These are phyloP conservation scores for Noccaea caerulescens DNA, from an alignment of 345 rosid genomes.

Conservation along the genomic window DNA sequence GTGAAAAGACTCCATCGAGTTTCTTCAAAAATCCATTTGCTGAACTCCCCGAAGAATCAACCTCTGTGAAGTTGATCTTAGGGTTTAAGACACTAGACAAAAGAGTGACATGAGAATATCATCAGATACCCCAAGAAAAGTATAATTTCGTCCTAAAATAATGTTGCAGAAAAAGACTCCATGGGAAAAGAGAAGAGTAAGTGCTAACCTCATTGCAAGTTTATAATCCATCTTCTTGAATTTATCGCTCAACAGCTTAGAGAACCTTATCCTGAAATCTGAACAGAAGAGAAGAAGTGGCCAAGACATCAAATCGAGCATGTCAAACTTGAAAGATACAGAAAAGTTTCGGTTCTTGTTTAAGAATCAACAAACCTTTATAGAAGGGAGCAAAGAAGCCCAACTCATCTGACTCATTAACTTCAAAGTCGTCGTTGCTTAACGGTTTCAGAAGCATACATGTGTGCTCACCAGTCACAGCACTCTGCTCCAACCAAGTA, in stretches of 20 bases:
- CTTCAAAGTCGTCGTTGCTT: constrained; percentile 67
- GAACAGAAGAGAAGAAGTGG: constrained; percentile 47
- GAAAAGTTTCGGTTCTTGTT: constrained; percentile 44
- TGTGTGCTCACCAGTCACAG: constrained; percentile 90
- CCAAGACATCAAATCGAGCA: constrained; percentile 31
- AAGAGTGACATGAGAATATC: constrained; percentile 20
- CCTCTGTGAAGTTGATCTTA: constrained; percentile 64
- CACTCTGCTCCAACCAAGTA: constrained; percentile 61
- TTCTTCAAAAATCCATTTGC: constrained; percentile 64
- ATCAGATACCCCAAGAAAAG: constrained; percentile 16
- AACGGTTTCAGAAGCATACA: constrained; percentile 90
- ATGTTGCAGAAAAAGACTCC: neutral
- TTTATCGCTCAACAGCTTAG: constrained; percentile 58
- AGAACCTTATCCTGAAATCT: constrained; percentile 82
- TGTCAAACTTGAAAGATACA: neutral
- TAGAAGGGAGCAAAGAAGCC: constrained; percentile 93
- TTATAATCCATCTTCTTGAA: constrained; percentile 81
- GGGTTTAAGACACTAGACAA: constrained; percentile 80
- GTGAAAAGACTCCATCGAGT: constrained; percentile 54
- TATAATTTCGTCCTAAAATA: neutral
- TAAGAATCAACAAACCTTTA: constrained; percentile 61
- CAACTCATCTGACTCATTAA: constrained; percentile 67
- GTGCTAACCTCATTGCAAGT: constrained; percentile 88
- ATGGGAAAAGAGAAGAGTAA: constrained; percentile 25
- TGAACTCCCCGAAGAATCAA: constrained; percentile 43